Evolutionary conservation across 2,329 filamentous ascomycete species (phyloP), one percentile per base, ranked within the genome.

Genomic region (Hymenoscyphus occultus): DNA sequence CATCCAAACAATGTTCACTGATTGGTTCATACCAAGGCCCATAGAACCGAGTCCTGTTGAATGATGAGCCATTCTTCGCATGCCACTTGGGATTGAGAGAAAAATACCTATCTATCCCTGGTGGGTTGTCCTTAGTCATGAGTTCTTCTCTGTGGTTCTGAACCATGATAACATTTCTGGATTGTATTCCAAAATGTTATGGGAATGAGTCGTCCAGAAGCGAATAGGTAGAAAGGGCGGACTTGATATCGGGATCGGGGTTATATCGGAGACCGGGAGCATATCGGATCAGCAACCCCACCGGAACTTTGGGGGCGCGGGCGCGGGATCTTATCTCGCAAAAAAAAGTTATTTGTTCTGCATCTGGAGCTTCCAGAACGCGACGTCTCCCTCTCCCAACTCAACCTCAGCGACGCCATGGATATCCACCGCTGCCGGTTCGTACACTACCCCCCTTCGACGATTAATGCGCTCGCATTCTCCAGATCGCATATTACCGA

Each of bases 381-480:
- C 31, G 56, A 39, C 56, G 7, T 57, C 56, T 22, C 45, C 57
- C 57, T 51, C 60, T n/a, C 40, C 19, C 40, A 39, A 42, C 45
- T 57, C 28, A 51, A 56, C 59, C 45, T 56, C 57, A 67, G 56
- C 67, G 65, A 63, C 70, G 64, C 67, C 65, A 97, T 98, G 94
- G 94, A 98, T 80, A 90, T 99, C 76, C 95, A 99, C 82, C 92
- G 95, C 74, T 96, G 93, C 76, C 92, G 95, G 76, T 99, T 99
- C 80, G 90, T 99, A 72, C 91, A 91, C 51, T 98, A 91, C 79
- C 92, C 93, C 70, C 90, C 92, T 7, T 92, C 92, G 66, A 90
- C 93, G 65, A 97, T 99, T 79, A 98, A 97, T 79, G 90, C 92
- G 69, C 86, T 98, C 75, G 92, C 94, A 71, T 98, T 99, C 78